Percentiles rank a stretch among this genome's conserved stretches.
Evolutionary conservation across 345 rosid species (phyloP).

Genomic region (Syzygium oleosum): DNA sequence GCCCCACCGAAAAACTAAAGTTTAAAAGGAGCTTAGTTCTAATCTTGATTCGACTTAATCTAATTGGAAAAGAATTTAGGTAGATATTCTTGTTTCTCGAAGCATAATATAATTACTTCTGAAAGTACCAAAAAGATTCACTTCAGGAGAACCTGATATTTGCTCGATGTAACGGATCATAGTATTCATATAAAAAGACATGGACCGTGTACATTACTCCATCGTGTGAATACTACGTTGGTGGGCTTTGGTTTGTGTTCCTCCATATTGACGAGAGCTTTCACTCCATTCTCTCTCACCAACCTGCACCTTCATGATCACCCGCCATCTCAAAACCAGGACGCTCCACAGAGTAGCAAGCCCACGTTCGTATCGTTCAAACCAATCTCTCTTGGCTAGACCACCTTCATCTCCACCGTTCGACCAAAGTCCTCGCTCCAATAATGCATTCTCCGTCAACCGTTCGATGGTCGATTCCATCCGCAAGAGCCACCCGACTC

Average conservation of each 20-base stretch:
- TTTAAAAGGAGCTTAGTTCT: background rate
- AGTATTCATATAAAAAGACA: background rate
- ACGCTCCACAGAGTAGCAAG: background rate
- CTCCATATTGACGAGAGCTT: background rate
- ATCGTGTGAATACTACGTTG: background rate
- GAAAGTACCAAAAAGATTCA: background rate
- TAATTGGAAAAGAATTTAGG: background rate
- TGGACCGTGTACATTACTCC: background rate
- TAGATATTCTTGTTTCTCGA: background rate
- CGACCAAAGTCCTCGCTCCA: constrained; percentile 24
- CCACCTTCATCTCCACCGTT: constrained; percentile 9
- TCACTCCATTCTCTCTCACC: background rate
- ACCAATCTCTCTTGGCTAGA: background rate
- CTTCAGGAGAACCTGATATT: background rate
- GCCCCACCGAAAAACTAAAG: background rate
- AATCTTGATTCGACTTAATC: background rate
- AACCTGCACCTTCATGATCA: constrained; percentile 7
- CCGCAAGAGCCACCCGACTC: constrained; percentile 19
- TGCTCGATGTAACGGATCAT: background rate
- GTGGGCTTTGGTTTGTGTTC: background rate
- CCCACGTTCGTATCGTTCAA: background rate
- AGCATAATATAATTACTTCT: background rate
- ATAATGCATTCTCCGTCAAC: constrained; percentile 11
- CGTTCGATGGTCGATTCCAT: constrained; percentile 27
- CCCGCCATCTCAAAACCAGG: constrained; percentile 7